Evolutionary conservation across 2,329 filamentous ascomycete species (phyloP), one percentile per base, ranked within the genome.

Genomic region (Fusarium marasasianum): DNA sequence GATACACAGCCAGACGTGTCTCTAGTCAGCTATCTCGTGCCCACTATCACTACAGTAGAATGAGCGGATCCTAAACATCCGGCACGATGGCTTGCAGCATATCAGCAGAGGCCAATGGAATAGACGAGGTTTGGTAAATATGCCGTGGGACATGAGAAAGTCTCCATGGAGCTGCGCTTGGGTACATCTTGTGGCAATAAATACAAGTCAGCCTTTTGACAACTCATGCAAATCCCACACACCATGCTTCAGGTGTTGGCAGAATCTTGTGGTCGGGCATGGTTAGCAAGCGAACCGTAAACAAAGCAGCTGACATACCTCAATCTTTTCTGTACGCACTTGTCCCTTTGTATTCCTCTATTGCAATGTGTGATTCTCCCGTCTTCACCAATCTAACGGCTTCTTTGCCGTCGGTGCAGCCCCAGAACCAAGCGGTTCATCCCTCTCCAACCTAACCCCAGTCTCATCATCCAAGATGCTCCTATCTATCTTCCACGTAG

Each of bases 311-410:
- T 17, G 50, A 31, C 51, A 33, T 63, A 67, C 69, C 67, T 71
- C 45, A 44, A 35, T 26, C 29, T 48, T n/a, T 24, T 17, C 20
- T 37, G n/a, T 29, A 14, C 44, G 31, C 37, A 20, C 26, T 38
- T 13, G 8, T 17, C 11, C 13, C 5, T 45, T n/a, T 51, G 22
- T 41, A 29, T 29, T 24, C 40, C 4, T 55, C 10, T 2, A 6
- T 41, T 31, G 15, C 6, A 31, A 5, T 35, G n/a, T 18, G 8
- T 57, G 8, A 24, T 15, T 54, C 26, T 40, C 26, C 53, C 17
- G 24, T 22, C 6, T 55, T 83, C 78, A 85, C 83, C 83, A 85
- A 61, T 85, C 83, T 53, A 85, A 53, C 7, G 79, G 79, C 63
- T 82, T 81, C 71, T 77, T 81, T 13, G 77, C 68, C 50, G 76